Evolutionary conservation across 345 rosid species (phyloP), one percentile per base, ranked within the genome.

Genomic region (Aurinia saxatilis): DNA sequence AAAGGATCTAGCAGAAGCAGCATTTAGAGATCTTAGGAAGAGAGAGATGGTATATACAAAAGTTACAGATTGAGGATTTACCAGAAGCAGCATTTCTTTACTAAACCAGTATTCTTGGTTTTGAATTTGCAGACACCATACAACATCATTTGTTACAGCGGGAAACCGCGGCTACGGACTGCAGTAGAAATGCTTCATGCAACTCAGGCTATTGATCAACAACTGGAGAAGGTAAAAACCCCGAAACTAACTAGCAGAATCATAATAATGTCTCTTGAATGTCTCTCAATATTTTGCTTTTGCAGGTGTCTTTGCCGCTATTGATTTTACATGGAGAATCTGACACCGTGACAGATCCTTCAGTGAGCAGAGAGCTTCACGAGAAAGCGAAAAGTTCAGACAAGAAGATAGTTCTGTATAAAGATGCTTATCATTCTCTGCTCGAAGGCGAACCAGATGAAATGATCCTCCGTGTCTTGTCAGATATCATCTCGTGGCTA

Each of bases 391-490:
- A 80, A 50, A 82, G 87, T 56, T 44, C 71, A 51, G 96, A 93
- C 87, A 93, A 93, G 79, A 83, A 74, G 59, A 72, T 86, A 41
- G 75, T 74, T 62, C 69, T 87, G 37, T 90, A 87, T 47, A 62
- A 82, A 47, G 86, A 84, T 64, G 83, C 87, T 14, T 73, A 55
- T 62, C 99, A 93, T 76, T 51, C 92, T 42, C 84, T 93, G 31
- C 83, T 90, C 0, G 96, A 81, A 70, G 99, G 99, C 0, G 99
- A 93, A 68, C 82, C 99, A 6, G 99, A 93, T 63, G 97, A 90
- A 15, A 61, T 42, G 73, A 86, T 88, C 42, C 66, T 73, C 14
- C 83, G 67, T 53, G 97, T 87, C 72, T 71, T 90, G 10, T 56
- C 47, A 2, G 96, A 93, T 69, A 84, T 90, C 23, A 66, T 84